phyloP scores from a whole-genome alignment of 2,329 filamentous ascomycete genomes.

The Epichloe sibirici region DNA sequence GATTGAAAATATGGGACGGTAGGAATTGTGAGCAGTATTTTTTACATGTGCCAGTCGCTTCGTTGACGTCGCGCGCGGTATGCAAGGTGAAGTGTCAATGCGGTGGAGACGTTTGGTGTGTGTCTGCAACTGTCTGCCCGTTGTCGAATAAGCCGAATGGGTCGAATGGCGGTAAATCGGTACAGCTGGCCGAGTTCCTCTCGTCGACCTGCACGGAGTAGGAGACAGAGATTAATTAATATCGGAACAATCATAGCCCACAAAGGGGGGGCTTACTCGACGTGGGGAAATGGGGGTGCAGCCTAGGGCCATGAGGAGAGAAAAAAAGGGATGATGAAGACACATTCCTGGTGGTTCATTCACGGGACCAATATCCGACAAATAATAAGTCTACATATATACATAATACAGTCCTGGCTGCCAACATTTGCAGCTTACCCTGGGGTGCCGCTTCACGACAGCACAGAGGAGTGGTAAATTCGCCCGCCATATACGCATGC shows the following conservation, averaged over 20 bases:
- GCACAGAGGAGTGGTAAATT: too few species aligned
- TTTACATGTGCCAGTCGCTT: neutral
- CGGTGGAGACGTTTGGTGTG: conserved; percentile 6
- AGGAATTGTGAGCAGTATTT: neutral
- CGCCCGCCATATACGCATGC: too few species aligned
- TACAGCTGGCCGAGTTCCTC: neutral
- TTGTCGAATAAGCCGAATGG: too few species aligned
- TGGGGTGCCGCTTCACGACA: too few species aligned
- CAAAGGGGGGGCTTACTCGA: neutral
- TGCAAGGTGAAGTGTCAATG: conserved; percentile 15
- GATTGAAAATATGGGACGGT: neutral
- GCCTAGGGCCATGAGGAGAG: neutral
- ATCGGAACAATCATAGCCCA: neutral
- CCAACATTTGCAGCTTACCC: too few species aligned
- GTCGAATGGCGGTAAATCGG: neutral
- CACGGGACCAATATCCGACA: neutral
- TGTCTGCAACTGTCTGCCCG: neutral
- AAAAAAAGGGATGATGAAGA: neutral
- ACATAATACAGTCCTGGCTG: too few species aligned
- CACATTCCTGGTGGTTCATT: neutral
- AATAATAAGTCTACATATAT: too few species aligned
- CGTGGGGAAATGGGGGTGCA: neutral
- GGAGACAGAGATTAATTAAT: neutral
- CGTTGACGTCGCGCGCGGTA: conserved; percentile 4
- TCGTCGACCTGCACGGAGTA: neutral